phyloP scores from a whole-genome alignment of 2,329 filamentous ascomycete genomes.

The Chalara sp. region DNA sequence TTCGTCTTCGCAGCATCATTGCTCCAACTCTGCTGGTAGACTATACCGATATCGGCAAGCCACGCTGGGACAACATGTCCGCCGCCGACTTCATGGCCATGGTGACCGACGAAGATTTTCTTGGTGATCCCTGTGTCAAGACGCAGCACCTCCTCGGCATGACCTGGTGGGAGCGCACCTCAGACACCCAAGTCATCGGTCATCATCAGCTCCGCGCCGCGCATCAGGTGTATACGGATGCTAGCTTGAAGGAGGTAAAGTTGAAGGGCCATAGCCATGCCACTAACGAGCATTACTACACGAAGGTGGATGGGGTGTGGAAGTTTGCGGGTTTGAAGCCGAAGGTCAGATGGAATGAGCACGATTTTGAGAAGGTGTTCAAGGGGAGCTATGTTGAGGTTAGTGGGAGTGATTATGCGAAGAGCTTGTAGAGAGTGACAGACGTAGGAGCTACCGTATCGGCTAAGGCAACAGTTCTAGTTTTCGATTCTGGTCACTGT shows the following conservation, averaged over 20 bases:
- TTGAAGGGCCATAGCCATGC: constrained; percentile 20
- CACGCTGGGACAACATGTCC: constrained; percentile 54
- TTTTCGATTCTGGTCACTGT: too few species aligned
- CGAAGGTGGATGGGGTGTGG: constrained; percentile 21
- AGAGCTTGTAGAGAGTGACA: too few species aligned
- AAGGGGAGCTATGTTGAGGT: constrained; percentile 10
- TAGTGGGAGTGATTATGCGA: neutral
- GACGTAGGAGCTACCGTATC: too few species aligned
- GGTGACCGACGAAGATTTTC: constrained; percentile 47
- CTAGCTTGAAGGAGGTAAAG: constrained; percentile 13
- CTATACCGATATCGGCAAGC: constrained; percentile 59
- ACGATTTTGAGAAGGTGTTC: constrained; percentile 23
- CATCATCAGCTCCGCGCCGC: constrained; percentile 24
- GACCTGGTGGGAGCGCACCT: constrained; percentile 49
- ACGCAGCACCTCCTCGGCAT: constrained; percentile 61
- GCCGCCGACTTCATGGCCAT: constrained; percentile 55
- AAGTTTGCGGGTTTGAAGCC: constrained; percentile 25
- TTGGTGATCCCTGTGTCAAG: constrained; percentile 54
- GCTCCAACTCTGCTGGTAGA: constrained; percentile 35
- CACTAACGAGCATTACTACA: constrained; percentile 22
- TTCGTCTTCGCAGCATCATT: constrained; percentile 16
- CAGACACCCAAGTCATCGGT: constrained; percentile 52
- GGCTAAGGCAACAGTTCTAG: too few species aligned
- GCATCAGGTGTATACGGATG: constrained; percentile 15
- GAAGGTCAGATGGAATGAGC: constrained; percentile 21